Base-by-base conservation (phyloP, 2,329 filamentous ascomycete genomes). In the Talaromyces rugulosus region DNA sequence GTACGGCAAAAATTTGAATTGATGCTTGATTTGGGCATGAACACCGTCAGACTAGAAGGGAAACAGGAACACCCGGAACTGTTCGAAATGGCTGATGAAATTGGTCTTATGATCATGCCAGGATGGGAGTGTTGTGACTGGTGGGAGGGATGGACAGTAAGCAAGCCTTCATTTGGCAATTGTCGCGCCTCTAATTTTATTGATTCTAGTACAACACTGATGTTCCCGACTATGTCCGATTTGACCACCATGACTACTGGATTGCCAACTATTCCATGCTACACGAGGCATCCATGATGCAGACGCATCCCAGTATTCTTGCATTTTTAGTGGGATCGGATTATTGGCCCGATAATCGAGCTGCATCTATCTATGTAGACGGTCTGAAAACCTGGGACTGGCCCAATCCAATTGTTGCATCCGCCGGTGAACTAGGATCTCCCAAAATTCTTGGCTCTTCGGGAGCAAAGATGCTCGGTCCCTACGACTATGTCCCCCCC, bases 51-150 rank as follows among this genome's bases (percentile, higher is more conserved):
- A 2, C 78, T 88, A 0, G 86, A 89, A 68, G 86, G 86, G 2
- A 88, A 87, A 64, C 82, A 86, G 68, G 86, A 88, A 66, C 86
- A 88, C 7, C 83, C 84, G 0, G 80, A 83, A 64, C 72, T 89
- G 0, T 89, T 87, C 67, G 77, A 83, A 0, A 74, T 87, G 1
- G 83, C 85, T 1, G 85, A 88, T 66, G 75, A 78, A 3, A 74
- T 87, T 67, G 86, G 86, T 0, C 67, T 88, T 40, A 87, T 89
- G 84, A 71, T 88, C 0, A 75, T 89, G 42, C 76, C 85, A 0
- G 86, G 86, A 0, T 89, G 85, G 85, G 85, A 88, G 63, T 89
- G 86, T 70, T 89, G 86, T 69, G 83, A 88, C 66, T 88, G 88
- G 69, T 89, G 86, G 86, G 86, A 89, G 67, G 83, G 81, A 0